These are phyloP conservation scores for Panellus pusillus DNA, from an alignment of 768 basidiomycete genomes.

Conservation along the genomic window DNA sequence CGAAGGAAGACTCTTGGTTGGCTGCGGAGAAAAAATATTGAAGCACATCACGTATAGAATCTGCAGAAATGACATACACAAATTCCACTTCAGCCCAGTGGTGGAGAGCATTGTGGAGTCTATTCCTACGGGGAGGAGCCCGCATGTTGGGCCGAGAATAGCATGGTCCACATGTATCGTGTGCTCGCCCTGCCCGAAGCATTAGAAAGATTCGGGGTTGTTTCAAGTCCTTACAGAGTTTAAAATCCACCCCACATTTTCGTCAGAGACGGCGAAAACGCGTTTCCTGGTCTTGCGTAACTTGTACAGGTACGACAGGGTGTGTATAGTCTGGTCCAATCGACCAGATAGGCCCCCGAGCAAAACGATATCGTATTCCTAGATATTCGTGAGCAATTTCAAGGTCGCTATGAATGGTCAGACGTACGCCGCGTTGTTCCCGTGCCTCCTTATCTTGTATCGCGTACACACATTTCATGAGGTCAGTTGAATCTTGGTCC, in stretches of 20 bases:
- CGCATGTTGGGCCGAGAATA: slow-evolving; percentile 84
- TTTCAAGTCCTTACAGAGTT: slow-evolving; percentile 52
- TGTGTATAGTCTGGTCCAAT: slow-evolving; percentile 92
- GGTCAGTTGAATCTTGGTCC: slow-evolving; percentile 86
- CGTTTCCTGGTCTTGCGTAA: slow-evolving; percentile 58
- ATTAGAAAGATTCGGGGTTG: background rate
- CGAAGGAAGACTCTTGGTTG: slow-evolving; percentile 71
- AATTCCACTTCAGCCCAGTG: slow-evolving; percentile 84
- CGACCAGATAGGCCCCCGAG: slow-evolving; percentile 90
- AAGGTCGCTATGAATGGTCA: background rate
- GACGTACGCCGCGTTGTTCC: slow-evolving; percentile 32
- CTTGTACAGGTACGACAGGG: slow-evolving; percentile 82
- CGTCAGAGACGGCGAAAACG: slow-evolving; percentile 83
- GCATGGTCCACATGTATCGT: slow-evolving; percentile 71
- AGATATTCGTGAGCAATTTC: background rate
- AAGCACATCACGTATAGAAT: background rate
- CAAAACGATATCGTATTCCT: slow-evolving; percentile 69
- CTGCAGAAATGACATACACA: slow-evolving; percentile 50
- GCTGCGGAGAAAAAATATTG: slow-evolving; percentile 35
- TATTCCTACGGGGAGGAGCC: slow-evolving; percentile 89
- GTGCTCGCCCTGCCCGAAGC: slow-evolving; percentile 75
- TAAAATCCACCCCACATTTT: slow-evolving; percentile 89
- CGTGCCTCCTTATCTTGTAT: slow-evolving; percentile 59
- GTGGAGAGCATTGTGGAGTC: slow-evolving; percentile 78
- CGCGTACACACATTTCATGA: slow-evolving; percentile 86